Base-by-base conservation (phyloP, 2,329 filamentous ascomycete genomes). In the Pseudofabraea citricarpa region DNA sequence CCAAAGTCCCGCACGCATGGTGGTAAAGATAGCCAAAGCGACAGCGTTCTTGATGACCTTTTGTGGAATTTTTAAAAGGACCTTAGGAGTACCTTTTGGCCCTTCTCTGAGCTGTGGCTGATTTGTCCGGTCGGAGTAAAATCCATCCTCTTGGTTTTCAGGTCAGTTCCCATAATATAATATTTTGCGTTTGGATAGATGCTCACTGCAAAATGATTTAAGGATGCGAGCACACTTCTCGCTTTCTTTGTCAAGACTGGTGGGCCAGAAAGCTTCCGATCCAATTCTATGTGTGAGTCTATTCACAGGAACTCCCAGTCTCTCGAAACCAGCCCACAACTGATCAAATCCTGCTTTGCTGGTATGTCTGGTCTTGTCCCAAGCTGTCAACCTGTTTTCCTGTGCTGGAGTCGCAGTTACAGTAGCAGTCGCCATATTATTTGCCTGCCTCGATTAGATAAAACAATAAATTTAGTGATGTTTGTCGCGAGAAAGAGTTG, bases 1-100 rank as follows among this genome's bases (percentile, higher is more conserved):
- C 87, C 90, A 95, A 23, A 96, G 71, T 12, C 91, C 91, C 12
- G 88, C 91, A 46, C 91, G 83, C 89, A 96, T 95, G 22, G 89
- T 95, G 1, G 90, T 95, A 69, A 96, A 96, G 54, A 97, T 87
- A 42, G 89, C 90, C 45, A 97, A 76, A 9, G 88, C 91, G 53
- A 91, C 89, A 21, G 90, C 90, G 67, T 93, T 87, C 59, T 87
- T 81, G 55, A 97, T 88, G 44, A 96, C 88, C 59, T 85, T 77
- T 45, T 83, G 71, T 0, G 91, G 91, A 21, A 97, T 96, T 68
- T 90, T 94, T 9, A 37, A 18, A 6, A 37, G 35, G 6, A 37
- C 35, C 18, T 37, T 37, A 5, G 35, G 35, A 18, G 20, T 29
- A 85, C 83, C 74, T 53, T 68, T 72, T 53, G 83, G 81, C 62